phyloP scores from a whole-genome alignment of 225 moss, liverwort and hornwort genomes.

The Polytrichum commune region DNA sequence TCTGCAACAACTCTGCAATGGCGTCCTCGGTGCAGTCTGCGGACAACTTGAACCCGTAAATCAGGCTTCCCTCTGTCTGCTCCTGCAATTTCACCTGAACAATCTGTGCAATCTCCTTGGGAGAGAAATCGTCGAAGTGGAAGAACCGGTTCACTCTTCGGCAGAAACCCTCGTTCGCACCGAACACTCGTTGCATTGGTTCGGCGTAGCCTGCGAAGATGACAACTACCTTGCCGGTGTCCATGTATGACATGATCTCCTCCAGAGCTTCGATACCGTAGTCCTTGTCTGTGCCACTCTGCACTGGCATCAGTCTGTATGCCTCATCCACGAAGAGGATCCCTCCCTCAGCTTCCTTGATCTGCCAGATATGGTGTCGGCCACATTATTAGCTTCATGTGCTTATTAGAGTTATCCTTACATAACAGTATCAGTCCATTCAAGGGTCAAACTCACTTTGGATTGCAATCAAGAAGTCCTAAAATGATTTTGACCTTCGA shows the following conservation, averaged over 20 bases:
- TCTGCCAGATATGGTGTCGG: neutral
- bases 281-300: constrained; percentile 16
- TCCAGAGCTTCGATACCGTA: constrained; percentile 30
- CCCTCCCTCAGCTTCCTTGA: constrained; percentile 34
- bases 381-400: no score
- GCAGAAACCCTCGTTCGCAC: constrained; percentile 24
- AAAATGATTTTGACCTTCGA: no score
- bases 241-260: constrained; percentile 30
- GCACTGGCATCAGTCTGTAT: constrained; percentile 25
- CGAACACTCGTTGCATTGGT: constrained; percentile 29
- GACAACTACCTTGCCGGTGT: constrained; percentile 22
- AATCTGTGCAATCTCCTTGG: constrained; percentile 26
- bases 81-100: constrained; percentile 20
- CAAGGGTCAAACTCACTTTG: no score
- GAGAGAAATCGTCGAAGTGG: constrained; percentile 19
- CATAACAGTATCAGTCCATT: no score
- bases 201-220: constrained; percentile 29
- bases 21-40: constrained; percentile 19
- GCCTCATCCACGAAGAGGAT: constrained; percentile 33
- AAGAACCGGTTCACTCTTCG: constrained; percentile 26
- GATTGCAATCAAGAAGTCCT: no score
- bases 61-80: constrained; percentile 10
- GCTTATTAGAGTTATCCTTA: no score
- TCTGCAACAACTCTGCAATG: constrained; percentile 22
- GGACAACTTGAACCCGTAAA: constrained; percentile 26